A percentile compares a stretch with the other conserved stretches of the same genome.
Conservation (phyloP, 768 basidiomycete species). For the Exidia glandulosa region DNA sequence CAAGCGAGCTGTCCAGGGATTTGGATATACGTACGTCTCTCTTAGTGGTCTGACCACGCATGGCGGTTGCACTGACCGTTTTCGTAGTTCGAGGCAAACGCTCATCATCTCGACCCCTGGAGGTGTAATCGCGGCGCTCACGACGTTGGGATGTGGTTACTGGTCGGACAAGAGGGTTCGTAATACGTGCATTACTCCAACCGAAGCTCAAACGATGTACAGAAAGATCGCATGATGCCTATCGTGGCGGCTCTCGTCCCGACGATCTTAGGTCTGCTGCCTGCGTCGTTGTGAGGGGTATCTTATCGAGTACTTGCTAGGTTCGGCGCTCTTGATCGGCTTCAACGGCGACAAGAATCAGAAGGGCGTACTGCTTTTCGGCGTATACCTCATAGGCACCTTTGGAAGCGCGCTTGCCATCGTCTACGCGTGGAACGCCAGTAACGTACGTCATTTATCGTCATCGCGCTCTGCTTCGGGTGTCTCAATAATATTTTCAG, state of each 20-base stretch:
- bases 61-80: neutral
- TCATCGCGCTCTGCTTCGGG: neutral
- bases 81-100: constrained; percentile 42
- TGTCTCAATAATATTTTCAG: neutral
- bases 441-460: constrained; percentile 23
- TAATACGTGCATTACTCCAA: neutral
- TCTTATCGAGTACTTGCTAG: constrained; percentile 14
- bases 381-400: constrained; percentile 42
- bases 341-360: constrained; percentile 31
- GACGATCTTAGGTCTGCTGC: neutral
- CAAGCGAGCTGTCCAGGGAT: constrained; percentile 17
- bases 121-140: constrained; percentile 38
- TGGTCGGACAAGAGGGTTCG: constrained; percentile 52
- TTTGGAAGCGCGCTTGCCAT: constrained; percentile 50
- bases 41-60: neutral
- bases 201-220: neutral
- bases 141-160: constrained; percentile 45
- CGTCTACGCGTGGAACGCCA: constrained; percentile 54
- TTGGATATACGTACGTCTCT: constrained; percentile 47
- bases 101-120: constrained; percentile 48
- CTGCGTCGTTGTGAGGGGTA: neutral
- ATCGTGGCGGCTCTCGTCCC: constrained; percentile 37
- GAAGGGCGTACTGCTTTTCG: constrained; percentile 47
- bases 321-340: constrained; percentile 43
- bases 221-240: constrained; percentile 52